phyloP scores from a whole-genome alignment of 345 rosid genomes.

The Excoecaria agallocha region DNA sequence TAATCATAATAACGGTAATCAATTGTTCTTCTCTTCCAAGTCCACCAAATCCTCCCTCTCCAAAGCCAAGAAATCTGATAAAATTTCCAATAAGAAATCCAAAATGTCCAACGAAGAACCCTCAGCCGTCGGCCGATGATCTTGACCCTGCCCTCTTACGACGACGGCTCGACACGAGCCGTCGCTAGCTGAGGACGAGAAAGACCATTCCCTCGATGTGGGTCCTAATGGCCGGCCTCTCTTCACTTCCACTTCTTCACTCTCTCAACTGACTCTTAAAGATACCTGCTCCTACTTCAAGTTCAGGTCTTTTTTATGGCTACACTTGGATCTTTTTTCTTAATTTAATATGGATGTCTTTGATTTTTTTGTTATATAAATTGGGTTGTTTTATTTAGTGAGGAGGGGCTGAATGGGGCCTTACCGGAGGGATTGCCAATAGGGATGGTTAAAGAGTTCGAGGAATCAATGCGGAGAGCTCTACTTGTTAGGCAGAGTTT shows the following conservation, averaged over 20 bases:
- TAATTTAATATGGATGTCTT: neutral
- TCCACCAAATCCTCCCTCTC: conserved; percentile 15
- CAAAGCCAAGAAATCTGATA: conserved; percentile 43
- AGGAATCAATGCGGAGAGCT: conserved; percentile 71
- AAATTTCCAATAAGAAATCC: conserved; percentile 37
- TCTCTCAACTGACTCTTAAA: conserved; percentile 60
- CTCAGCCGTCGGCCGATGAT: conserved; percentile 32
- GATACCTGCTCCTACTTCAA: conserved; percentile 74
- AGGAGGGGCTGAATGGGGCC: conserved; percentile 47
- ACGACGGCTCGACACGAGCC: conserved; percentile 49
- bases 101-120: conserved; percentile 28
- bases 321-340: neutral
- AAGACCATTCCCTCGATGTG: conserved; percentile 58
- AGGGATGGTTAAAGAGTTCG: conserved; percentile 75
- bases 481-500: conserved; percentile 76
- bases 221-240: conserved; percentile 67
- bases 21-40: conserved; percentile 2
- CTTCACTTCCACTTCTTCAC: conserved; percentile 57
- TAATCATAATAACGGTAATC: neutral
- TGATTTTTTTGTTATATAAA: neutral
- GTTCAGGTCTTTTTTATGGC: conserved; percentile 43
- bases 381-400: conserved; percentile 23
- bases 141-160: conserved; percentile 29
- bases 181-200: conserved; percentile 65
- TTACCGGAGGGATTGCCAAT: conserved; percentile 79